phyloP scores from a whole-genome alignment of 305 asterid species.

The Lippia alba region DNA sequence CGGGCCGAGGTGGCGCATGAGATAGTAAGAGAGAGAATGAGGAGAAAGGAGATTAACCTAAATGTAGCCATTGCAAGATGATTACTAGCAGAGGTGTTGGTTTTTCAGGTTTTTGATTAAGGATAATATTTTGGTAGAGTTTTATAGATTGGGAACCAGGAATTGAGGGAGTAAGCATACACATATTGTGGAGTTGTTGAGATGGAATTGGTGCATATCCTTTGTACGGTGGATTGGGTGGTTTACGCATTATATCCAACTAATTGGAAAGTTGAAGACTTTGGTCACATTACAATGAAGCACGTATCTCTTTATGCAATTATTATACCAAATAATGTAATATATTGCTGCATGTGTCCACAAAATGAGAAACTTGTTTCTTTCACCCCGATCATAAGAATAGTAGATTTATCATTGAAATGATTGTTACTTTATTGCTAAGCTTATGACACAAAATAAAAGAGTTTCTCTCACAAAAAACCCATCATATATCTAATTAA shows the following conservation, averaged over 20 bases:
- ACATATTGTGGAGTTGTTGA: constrained; percentile 48
- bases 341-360: no score
- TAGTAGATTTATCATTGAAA: no score
- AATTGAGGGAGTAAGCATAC: constrained; percentile 3
- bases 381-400: no score
- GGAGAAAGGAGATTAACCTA: constrained; percentile 30
- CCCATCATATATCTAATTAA: no score
- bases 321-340: no score
- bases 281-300: no score
- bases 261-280: no score
- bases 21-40: constrained; percentile 40
- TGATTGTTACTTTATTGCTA: no score
- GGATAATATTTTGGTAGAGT: not conserved
- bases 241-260: not conserved
- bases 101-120: constrained; percentile 1
- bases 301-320: no score
- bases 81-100: not conserved
- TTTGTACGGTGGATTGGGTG: not conserved
- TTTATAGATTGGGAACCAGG: constrained; percentile 24
- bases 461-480: no score
- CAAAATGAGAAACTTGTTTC: no score
- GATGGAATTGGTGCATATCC: constrained; percentile 55
- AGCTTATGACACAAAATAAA: no score
- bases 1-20: constrained; percentile 44
- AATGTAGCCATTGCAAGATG: constrained; percentile 38